Evolutionary conservation across 306 rosid species (phyloP), one percentile per base, ranked within the genome.

Genomic region (Pterocarpus macrocarpus): DNA sequence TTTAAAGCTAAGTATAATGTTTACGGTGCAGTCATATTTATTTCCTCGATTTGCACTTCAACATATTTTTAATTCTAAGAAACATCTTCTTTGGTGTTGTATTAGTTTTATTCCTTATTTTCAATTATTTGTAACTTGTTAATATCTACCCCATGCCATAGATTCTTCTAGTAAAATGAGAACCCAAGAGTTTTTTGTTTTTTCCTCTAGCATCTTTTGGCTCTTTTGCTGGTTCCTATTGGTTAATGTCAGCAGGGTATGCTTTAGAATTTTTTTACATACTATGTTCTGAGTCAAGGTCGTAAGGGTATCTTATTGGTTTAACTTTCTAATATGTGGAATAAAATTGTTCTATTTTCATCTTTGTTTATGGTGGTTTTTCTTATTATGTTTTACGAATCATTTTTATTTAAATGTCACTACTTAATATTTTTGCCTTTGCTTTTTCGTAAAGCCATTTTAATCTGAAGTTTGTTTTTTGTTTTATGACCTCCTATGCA

Each of bases 401-500:
- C 63, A 41, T 33, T 50, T 64, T 59, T 61, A 59, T 41, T 32
- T n/a, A 17, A 52, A 72, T 68, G 47, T 68, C 32, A 33, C 47
- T 15, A 22, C 53, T 71, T 67, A 77, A 68, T 73, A 66, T 34
- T 39, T 33, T 28, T 55, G 14, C 38, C 49, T 34, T 66, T 68
- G 11, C 11, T 14, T 73, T 69, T 43, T 64, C 64, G 8, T 71
- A 63, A 44, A 78, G 56, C 72, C 76, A 17, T 65, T 45, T 64
- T 35, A 56, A 73, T 45, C 38, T 43, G 34, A 58, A 7, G 72
- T 67, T 69, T 55, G 47, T 67, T 85, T 71, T 68, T 66, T 73
- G 78, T 61, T 59, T 61, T 15, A 64, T 79, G 79, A 43, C 62
- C 47, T 72, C 56, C 69, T 63, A 57, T 86, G 85, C 86, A 95